Percentiles rank a stretch among this genome's conserved stretches.
Evolutionary conservation across 2,329 filamentous ascomycete genomes (phyloP).

Genomic region (Xylaria polymorpha): DNA sequence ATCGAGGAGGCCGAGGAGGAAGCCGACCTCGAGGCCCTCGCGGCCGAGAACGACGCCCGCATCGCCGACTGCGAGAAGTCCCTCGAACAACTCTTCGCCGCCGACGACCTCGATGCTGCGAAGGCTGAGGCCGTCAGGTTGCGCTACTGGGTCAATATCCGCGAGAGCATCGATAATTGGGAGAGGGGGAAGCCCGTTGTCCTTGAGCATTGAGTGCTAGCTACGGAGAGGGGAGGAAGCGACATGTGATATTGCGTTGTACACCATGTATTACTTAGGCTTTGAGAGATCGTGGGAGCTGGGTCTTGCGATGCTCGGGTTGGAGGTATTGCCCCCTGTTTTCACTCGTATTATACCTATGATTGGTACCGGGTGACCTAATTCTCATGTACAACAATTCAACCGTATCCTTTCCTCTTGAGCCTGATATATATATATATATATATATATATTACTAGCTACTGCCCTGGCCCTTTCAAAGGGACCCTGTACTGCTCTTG

Average conservation of each 20-base stretch:
- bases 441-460: not conserved
- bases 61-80: conserved; percentile 71
- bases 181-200: conserved; percentile 76
- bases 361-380: not conserved
- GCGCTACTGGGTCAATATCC: conserved; percentile 91
- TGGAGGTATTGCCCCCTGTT: not conserved
- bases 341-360: not conserved
- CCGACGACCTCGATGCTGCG: conserved; percentile 74
- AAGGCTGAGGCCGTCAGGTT: conserved; percentile 79
- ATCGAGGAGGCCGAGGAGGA: conserved; percentile 79
- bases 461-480: not conserved
- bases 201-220: conserved; percentile 59
- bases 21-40: conserved; percentile 69
- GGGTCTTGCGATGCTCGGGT: not conserved
- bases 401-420: not conserved
- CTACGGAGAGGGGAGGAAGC: not conserved
- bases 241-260: not conserved
- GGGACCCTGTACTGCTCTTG: not conserved
- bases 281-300: not conserved
- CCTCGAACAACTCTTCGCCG: conserved; percentile 73
- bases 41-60: conserved; percentile 73
- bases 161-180: conserved; percentile 84
- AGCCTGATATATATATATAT: not conserved
- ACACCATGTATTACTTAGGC: not conserved
- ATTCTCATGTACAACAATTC: not conserved